Base-by-base conservation (phyloP, 495 filamentous ascomycete genomes). In the Penicillium soppii region DNA sequence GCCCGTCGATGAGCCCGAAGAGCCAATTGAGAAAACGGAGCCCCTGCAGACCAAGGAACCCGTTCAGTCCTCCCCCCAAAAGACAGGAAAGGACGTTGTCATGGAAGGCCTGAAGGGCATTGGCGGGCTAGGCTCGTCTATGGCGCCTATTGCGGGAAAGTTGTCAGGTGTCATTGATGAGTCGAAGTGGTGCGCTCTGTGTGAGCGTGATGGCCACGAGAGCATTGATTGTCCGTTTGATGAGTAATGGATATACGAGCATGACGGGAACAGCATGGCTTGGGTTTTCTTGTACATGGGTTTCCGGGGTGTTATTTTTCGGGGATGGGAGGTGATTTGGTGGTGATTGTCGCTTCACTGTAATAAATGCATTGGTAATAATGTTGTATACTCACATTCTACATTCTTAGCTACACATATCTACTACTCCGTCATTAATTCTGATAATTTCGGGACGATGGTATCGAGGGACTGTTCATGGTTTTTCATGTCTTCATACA, bases 181-280 rank as follows among this genome's bases (percentile, higher is more conserved):
- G 55, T 76, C 82, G 48, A 96, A 94, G 71, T 99, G 94, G 94
- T 99, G 94, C 72, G 94, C 95, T 45, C 75, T 97, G 38, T 99
- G 94, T 66, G 94, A 99, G 75, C 81, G 87, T 46, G 95, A 97
- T 62, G 94, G 94, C 25, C 94, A 99, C 62, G 89, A 94, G 66
- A 96, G 91, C 62, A 90, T 95, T 52, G 89, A 95, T 67, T 97
- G 92, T 74, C 92, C 92, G 12, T 87, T 95, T 70, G 92, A 97
- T 67, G 90, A 92, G 63, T 87, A 82, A 59, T 30, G 42, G 47
- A 50, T 54, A 45, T 41, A 32, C 10, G 29, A 32, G 25, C 32
- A 56, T 54, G 54, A 49, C 43, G 57, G 55, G n/a, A n/a, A n/a
- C n/a, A n/a, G 41, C 57, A 40, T 55, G 29, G 25, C 36, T 52